Evolutionary conservation across 768 basidiomycete genomes (phyloP).

Genomic region (Pulveroboletus sp.): DNA sequence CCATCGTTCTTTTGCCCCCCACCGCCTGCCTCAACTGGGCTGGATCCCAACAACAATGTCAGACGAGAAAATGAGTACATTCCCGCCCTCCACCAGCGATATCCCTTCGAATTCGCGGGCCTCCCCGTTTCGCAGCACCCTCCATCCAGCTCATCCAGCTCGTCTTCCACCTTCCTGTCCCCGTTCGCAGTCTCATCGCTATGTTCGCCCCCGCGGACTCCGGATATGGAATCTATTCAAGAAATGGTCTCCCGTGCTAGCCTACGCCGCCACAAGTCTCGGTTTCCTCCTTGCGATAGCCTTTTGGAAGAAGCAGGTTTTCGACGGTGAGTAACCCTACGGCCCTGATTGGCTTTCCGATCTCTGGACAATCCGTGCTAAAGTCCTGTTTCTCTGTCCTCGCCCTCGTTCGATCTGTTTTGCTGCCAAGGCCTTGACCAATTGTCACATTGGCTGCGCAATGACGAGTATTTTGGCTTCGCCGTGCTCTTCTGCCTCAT

Average conservation of each 20-base stretch:
- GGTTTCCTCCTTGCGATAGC: constrained; percentile 78
- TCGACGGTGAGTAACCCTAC: constrained; percentile 55
- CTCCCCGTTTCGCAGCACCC: constrained; percentile 13
- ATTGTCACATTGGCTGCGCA: constrained; percentile 72
- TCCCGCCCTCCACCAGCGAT: constrained; percentile 12
- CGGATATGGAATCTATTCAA: constrained; percentile 58
- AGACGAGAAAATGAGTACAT: constrained; percentile 20
- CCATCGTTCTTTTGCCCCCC: not conserved
- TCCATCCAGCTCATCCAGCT: constrained; percentile 20
- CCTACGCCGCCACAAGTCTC: constrained; percentile 74
- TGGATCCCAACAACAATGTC: constrained; percentile 19
- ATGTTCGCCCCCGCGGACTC: constrained; percentile 45
- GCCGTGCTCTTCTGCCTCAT: constrained; percentile 78
- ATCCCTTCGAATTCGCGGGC: constrained; percentile 16
- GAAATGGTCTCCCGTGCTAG: constrained; percentile 73
- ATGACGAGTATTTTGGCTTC: constrained; percentile 69
- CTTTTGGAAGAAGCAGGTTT: constrained; percentile 79
- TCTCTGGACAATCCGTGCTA: not conserved
- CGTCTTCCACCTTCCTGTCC: constrained; percentile 17
- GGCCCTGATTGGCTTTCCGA: not conserved
- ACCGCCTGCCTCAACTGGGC: constrained; percentile 2
- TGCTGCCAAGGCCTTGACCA: constrained; percentile 65
- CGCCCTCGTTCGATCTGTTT: not conserved
- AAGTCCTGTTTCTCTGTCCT: not conserved
- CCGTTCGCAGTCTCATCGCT: constrained; percentile 26